Conservation (phyloP, 192 early-diverging fungal genomes). For the Dissophora ornata region DNA sequence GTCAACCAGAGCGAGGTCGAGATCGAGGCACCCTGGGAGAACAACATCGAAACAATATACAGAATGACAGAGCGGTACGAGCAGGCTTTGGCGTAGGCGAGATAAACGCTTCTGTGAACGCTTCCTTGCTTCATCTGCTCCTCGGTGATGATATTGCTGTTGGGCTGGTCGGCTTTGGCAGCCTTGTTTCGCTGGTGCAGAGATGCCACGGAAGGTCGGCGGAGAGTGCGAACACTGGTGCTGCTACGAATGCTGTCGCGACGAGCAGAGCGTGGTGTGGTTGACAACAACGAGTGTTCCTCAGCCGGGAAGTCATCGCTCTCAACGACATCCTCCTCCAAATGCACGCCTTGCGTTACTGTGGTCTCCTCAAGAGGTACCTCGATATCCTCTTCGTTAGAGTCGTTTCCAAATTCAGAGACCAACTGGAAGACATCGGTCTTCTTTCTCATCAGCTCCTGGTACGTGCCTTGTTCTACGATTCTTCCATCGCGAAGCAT, state of each 20-base stretch:
- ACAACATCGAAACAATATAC: conserved; percentile 69
- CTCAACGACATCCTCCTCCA: conserved; percentile 38
- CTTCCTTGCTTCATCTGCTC: conserved; percentile 88
- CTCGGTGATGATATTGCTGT: conserved; percentile 71
- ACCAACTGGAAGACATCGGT: conserved; percentile 75
- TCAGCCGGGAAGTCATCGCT: conserved; percentile 28
- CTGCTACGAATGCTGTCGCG: conserved; percentile 34
- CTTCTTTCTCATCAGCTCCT: conserved; percentile 71
- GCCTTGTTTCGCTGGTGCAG: conserved; percentile 40
- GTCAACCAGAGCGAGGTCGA: conserved; percentile 77
- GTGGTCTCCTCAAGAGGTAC: conserved; percentile 22
- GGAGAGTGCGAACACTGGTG: conserved; percentile 58
- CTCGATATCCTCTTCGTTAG: conserved; percentile 2
- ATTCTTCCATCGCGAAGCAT: conserved; percentile 81
- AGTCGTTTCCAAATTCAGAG: conserved; percentile 74
- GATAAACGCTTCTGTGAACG: conserved; percentile 85
- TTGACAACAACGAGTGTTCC: conserved; percentile 22
- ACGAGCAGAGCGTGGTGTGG: conserved; percentile 37
- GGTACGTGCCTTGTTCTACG: conserved; percentile 73
- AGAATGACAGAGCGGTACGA: conserved; percentile 64
- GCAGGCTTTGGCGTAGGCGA: conserved; percentile 83
- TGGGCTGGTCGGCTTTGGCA: conserved; percentile 26
- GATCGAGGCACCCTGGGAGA: conserved; percentile 67
- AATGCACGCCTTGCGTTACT: conserved; percentile 19
- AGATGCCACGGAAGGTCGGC: conserved; percentile 69